Base-by-base conservation (phyloP, 2,329 filamentous ascomycete genomes). In the Tothia fuscella region DNA sequence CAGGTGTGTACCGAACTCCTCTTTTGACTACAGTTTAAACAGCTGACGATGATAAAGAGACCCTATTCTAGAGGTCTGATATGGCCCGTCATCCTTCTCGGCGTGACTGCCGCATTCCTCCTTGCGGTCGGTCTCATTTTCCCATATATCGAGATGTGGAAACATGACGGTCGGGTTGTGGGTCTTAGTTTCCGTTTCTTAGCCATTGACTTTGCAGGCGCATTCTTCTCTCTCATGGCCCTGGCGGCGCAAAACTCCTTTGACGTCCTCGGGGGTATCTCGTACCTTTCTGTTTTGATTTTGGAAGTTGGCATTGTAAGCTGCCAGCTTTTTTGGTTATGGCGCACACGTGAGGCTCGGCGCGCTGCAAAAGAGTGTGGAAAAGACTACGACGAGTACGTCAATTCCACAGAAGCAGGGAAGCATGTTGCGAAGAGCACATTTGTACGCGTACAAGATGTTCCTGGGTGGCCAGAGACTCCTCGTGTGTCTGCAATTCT, bases 101-200 rank as follows among this genome's bases (percentile, higher is more conserved):
- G 76, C 5, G 64, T 78, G 19, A 53, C 74, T 21, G 74, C 76
- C 2, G 67, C 73, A 2, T 58, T 78, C 7, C 61, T 80, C 5
- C 63, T 80, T 5, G 67, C 67, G 2, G 53, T 60, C 2, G 77
- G 77, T 1, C 57, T 80, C 9, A 50, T 81, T 4, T 72, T 74
- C 2, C 74, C 75, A 0, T 80, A 78, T 49, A 68, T 68, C 42
- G 76, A 80, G 52, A 59, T 78, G 1, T 76, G 70, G 61, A 79
- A 79, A 53, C 63, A 75, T 10, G 63, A 66, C 38, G 76, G 77
- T 0, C 64, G 74, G 19, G 75, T 80, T 2, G 64, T 78, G 22
- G 77, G 76, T 0, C 70, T 80, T 42, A 76, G 75, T 66, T 71
- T 68, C 53, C 56, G 74, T 12, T 81, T 81, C 48, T 55, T 80